Base-by-base conservation (phyloP, 225 moss, liverwort and hornwort species). In the Marchantia paleacea region DNA sequence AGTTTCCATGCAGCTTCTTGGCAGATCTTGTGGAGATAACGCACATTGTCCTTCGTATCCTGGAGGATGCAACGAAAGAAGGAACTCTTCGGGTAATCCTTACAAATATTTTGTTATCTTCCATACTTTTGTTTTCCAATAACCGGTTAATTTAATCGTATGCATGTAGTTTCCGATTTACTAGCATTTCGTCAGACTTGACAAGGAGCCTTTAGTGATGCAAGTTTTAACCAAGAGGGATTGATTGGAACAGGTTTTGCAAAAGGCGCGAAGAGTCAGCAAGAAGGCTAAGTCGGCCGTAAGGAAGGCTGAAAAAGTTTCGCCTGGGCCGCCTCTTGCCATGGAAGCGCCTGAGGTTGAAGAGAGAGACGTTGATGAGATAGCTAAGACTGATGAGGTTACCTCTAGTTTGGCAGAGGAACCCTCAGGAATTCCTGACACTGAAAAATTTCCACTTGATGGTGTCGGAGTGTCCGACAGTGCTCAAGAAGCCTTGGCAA, bases 11-110 rank as follows among this genome's bases (percentile, higher is more conserved):
- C 91, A 97, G 96, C 86, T 91, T 94, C 55, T 82, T 97, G 90
- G 89, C 90, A 66, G 86, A 93, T 83, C 84, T 97, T 66, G 87
- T 97, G 81, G 96, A 97, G 86, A 91, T 90, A 67, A 82, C 94
- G 0, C 96, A 97, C 71, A 87, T 90, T 75, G 92, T 94, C 73
- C 89, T 97, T 69, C 94, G 94, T 55, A 87, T 94, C 30, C 89
- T 97, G 52, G 96, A 97, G 79, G 82, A 82, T 72, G 85, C 94
- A 58, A 89, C 89, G 52, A 91, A 90, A 71, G 87, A 92, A 80
- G 93, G 94, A 64, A 85, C 91, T 63, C 61, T 97, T 47, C 87
- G 92, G 81, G 96, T 97, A 89, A 81, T 88, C 69, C 79, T 66
- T 39, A 39, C 39, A 39, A 39, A 64, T 64, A 49, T 31, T 72